phyloP scores from a whole-genome alignment of 495 filamentous ascomycete genomes.

The Tuber borchii region DNA sequence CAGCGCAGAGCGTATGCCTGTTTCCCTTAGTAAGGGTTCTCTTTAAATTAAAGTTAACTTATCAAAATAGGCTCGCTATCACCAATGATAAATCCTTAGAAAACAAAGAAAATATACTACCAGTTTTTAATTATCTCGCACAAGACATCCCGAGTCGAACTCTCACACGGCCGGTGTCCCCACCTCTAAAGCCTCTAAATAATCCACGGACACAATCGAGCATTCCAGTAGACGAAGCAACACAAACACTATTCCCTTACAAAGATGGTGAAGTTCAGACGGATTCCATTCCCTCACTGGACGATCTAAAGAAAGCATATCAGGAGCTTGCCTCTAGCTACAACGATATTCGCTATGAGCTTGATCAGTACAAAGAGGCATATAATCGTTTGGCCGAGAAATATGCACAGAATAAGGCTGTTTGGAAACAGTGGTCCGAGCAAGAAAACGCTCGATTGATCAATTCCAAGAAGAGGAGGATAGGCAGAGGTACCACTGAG shows the following conservation, averaged over 20 bases:
- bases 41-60: conserved; percentile 9
- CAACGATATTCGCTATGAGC: conserved; percentile 21
- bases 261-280: conserved; percentile 26
- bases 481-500: conserved; percentile 8
- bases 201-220: neutral
- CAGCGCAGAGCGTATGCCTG: conserved; percentile 18
- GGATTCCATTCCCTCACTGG: neutral
- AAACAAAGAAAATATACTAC: conserved; percentile 31
- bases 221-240: neutral
- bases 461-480: conserved; percentile 25
- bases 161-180: conserved; percentile 16
- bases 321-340: conserved; percentile 27
- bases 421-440: conserved; percentile 36
- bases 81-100: conserved; percentile 5
- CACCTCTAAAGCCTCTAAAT: conserved; percentile 13
- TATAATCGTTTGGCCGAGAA: conserved; percentile 32
- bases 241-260: conserved; percentile 9
- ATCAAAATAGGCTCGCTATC: conserved; percentile 12
- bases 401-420: conserved; percentile 36
- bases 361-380: conserved; percentile 33
- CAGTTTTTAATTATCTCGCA: conserved; percentile 25
- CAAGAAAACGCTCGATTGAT: conserved; percentile 27
- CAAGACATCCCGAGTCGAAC: conserved; percentile 3
- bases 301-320: conserved; percentile 21
- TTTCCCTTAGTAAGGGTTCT: neutral